These are phyloP conservation scores for Nannochloropsis oceanica DNA, from an alignment of 108 stramenopile species.

Conservation along the genomic window DNA sequence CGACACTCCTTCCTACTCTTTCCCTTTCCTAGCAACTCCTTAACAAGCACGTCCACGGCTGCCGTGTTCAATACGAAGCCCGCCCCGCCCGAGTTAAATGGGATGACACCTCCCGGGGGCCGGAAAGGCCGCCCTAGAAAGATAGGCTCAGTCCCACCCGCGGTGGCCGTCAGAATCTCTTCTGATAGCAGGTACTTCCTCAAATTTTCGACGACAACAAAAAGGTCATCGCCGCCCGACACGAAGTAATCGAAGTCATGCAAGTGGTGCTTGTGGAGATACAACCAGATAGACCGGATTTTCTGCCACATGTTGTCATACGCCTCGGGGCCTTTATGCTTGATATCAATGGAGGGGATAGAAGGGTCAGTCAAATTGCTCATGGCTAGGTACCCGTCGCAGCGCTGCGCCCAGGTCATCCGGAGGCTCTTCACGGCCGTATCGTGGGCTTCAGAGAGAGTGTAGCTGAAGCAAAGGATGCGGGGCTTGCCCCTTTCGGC, in stretches of 20 bases:
- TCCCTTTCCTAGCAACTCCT: conserved; percentile 15
- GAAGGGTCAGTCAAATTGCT: conserved; percentile 52
- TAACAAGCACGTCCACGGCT: conserved; percentile 50
- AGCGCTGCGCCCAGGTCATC: conserved; percentile 50
- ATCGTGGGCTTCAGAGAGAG: conserved; percentile 14
- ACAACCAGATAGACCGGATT: conserved; percentile 70
- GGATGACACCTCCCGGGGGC: conserved; percentile 44
- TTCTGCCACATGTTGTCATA: conserved; percentile 98
- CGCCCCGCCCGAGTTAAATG: conserved; percentile 79
- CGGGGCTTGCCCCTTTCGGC: conserved; percentile 5
- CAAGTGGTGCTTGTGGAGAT: conserved; percentile 59
- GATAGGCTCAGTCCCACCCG: conserved; percentile 16
- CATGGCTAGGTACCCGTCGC: conserved; percentile 92
- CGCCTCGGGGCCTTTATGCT: conserved; percentile 79
- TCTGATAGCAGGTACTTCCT: conserved; percentile 29
- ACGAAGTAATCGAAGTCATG: conserved; percentile 75
- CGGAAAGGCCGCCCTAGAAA: conserved; percentile 57
- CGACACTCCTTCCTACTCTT: conserved; percentile 48
- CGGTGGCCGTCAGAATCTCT: conserved; percentile 2
- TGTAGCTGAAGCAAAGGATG: conserved; percentile 34
- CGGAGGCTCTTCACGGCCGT: conserved; percentile 7
- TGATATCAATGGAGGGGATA: conserved; percentile 52
- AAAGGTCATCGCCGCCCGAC: conserved; percentile 80
- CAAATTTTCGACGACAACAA: conserved; percentile 68
- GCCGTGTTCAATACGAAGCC: conserved; percentile 86